phyloP scores from a whole-genome alignment of 495 filamentous ascomycete species.

The Durotheca rogersii region DNA sequence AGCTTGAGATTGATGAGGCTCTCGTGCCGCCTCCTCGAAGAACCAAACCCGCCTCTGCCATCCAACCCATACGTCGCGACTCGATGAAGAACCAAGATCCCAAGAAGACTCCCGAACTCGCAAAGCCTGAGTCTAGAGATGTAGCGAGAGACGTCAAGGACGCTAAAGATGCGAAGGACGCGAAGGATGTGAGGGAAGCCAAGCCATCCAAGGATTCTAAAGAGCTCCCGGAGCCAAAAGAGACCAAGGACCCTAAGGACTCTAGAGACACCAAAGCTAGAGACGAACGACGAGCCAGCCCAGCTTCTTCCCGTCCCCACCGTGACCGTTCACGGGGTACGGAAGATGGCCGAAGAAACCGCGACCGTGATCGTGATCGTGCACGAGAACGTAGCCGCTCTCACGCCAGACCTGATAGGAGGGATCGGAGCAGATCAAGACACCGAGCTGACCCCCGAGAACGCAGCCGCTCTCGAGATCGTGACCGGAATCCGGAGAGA shows the following conservation, averaged over 20 bases:
- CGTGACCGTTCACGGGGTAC: conserved; percentile 17
- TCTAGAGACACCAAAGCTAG: conserved; percentile 21
- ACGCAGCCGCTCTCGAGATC: conserved; percentile 35
- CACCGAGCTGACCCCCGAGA: conserved; percentile 35
- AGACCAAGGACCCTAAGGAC: conserved; percentile 27
- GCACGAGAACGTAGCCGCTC: conserved; percentile 31
- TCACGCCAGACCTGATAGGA: conserved; percentile 19
- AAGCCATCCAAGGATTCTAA: conserved; percentile 20
- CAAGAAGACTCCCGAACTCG: conserved; percentile 37
- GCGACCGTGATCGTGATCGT: conserved; percentile 31
- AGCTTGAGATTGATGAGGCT: conserved; percentile 54
- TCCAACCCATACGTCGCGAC: conserved; percentile 51
- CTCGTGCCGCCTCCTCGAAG: conserved; percentile 56
- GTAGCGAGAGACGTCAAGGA: conserved; percentile 19
- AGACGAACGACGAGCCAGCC: conserved; percentile 39
- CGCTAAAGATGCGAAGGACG: conserved; percentile 19
- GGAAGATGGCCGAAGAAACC: conserved; percentile 11
- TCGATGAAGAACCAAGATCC: conserved; percentile 43
- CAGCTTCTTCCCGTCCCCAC: conserved; percentile 30
- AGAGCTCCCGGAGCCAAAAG: conserved; percentile 27
- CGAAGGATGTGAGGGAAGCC: conserved; percentile 10
- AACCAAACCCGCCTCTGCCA: conserved; percentile 54
- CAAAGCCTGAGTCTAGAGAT: conserved; percentile 35
- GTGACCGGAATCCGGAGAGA: conserved; percentile 37
- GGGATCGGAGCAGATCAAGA: conserved; percentile 28